A percentile compares a stretch with the other conserved stretches of the same genome.
Conservation (phyloP, 257 asterid genomes). For the Nicotiana tomentosiformis region DNA sequence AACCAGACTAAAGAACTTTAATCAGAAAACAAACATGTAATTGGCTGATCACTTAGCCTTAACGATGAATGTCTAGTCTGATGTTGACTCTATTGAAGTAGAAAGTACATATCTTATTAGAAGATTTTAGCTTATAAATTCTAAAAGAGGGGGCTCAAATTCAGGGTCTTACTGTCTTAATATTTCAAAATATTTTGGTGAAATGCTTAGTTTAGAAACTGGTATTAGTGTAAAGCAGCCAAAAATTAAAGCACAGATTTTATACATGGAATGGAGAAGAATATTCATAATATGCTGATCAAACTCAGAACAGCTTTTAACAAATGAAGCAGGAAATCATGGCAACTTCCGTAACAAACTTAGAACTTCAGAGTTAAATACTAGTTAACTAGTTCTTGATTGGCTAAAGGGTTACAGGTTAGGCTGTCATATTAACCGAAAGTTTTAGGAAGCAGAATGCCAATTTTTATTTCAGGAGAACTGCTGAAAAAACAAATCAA, state of each 20-base stretch:
- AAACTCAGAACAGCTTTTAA: not conserved
- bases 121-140: not conserved
- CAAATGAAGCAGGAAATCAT: not conserved
- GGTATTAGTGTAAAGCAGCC: not conserved
- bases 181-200: not conserved
- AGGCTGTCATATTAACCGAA: not conserved
- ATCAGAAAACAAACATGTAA: not conserved
- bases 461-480: not conserved
- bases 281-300: not conserved
- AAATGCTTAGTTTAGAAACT: not conserved
- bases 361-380: not conserved
- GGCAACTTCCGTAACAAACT: not conserved
- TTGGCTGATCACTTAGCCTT: not conserved
- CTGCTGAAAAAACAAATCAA: not conserved
- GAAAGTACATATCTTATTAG: not conserved
- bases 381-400: not conserved
- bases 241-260: not conserved
- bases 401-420: not conserved
- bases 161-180: not conserved
- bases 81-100: not conserved
- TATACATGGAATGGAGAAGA: not conserved
- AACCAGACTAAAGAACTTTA: not conserved
- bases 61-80: not conserved
- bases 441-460: not conserved
- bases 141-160: not conserved